Evolutionary conservation across 306 rosid species (phyloP).

Genomic region (Cyamopsis tetragonoloba): DNA sequence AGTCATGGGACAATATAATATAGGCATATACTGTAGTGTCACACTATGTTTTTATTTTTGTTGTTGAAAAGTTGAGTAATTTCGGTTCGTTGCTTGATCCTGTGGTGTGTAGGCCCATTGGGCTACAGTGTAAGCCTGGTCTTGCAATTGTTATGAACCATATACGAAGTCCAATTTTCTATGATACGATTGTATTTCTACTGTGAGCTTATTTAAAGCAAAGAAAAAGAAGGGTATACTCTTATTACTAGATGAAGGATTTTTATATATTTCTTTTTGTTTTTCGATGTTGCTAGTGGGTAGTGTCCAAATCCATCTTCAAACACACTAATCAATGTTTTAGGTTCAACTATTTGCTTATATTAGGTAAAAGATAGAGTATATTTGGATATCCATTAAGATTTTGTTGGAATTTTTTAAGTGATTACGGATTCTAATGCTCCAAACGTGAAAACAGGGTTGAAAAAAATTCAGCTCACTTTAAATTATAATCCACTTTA

Average conservation of each 20-base stretch:
- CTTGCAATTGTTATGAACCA: conserved; percentile 14
- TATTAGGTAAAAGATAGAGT: too few relatives aligned
- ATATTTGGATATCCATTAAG: too few relatives aligned
- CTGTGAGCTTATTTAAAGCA: background rate
- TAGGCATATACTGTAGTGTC: background rate
- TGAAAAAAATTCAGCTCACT: too few relatives aligned
- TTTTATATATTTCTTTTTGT: background rate
- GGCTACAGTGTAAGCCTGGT: conserved; percentile 13
- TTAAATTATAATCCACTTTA: too few relatives aligned
- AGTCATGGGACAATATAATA: background rate
- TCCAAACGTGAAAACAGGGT: too few relatives aligned
- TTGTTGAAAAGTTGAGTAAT: background rate
- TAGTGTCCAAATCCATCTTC: background rate
- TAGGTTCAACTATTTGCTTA: too few relatives aligned
- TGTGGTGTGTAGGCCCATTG: conserved; percentile 24
- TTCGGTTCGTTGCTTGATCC: conserved; percentile 9
- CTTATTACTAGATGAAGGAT: too few relatives aligned
- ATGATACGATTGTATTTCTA: background rate
- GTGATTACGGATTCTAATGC: too few relatives aligned
- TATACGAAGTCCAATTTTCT: background rate
- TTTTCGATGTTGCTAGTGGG: background rate
- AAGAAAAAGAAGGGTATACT: background rate
- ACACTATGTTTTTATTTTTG: background rate
- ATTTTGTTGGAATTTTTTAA: too few relatives aligned
- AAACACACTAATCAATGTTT: too few relatives aligned